phyloP scores from a whole-genome alignment of 345 rosid genomes.

The Euphorbia tirucalli region DNA sequence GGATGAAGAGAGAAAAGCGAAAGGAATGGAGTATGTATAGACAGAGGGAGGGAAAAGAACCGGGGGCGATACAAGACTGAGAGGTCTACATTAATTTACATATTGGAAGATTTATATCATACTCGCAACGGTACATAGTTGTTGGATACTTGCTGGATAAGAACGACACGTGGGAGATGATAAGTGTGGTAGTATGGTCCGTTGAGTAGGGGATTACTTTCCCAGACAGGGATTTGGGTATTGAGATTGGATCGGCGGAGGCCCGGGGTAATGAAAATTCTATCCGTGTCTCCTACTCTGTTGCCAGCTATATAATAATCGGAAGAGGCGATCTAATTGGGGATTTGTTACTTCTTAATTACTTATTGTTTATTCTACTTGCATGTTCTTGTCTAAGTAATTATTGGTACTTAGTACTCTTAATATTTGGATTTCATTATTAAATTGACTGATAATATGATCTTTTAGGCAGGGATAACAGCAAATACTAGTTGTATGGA shows the following conservation, averaged over 20 bases:
- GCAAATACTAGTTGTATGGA: too few relatives aligned
- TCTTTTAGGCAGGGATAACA: too few relatives aligned
- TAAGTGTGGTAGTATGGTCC: not conserved
- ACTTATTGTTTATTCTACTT: too few relatives aligned
- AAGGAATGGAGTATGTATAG: not conserved
- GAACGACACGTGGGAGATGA: not conserved
- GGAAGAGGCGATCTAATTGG: not conserved
- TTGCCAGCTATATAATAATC: not conserved
- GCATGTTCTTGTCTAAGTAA: too few relatives aligned
- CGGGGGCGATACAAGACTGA: not conserved
- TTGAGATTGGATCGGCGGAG: not conserved
- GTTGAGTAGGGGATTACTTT: too few relatives aligned
- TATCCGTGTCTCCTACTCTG: constrained; percentile 1
- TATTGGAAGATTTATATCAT: not conserved
- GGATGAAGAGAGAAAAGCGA: not conserved
- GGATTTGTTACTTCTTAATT: not conserved
- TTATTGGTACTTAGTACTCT: too few relatives aligned
- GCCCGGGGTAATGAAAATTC: constrained; percentile 4
- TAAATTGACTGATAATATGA: too few relatives aligned
- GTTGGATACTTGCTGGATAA: not conserved
- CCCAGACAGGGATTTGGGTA: not conserved
- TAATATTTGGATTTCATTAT: too few relatives aligned
- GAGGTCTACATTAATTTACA: not conserved
- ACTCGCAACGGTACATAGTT: not conserved
- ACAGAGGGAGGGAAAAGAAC: not conserved